Evolutionary conservation across 768 basidiomycete genomes (phyloP).

Genomic region (Tricholoma flavovirens): DNA sequence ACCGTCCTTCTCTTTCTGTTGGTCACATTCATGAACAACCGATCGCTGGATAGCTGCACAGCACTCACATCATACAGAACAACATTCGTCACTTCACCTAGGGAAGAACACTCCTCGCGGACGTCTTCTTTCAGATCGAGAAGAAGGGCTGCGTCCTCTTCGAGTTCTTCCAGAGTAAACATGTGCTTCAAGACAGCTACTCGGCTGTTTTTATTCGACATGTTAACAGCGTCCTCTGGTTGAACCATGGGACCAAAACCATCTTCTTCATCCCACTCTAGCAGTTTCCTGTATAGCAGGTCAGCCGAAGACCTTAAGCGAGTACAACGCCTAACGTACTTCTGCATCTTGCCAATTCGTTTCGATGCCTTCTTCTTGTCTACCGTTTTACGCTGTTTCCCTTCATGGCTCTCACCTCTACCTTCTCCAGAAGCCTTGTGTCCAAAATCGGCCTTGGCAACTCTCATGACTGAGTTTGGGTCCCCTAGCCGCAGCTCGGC

Average conservation of each 20-base stretch:
- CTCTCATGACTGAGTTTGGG: conserved; percentile 63
- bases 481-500: conserved; percentile 86
- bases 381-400: conserved; percentile 53
- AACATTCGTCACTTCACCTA: conserved; percentile 95
- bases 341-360: conserved; percentile 83
- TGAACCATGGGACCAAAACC: conserved; percentile 74
- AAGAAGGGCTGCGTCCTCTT: conserved; percentile 77
- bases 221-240: conserved; percentile 43
- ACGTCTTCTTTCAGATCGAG: conserved; percentile 97
- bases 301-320: not conserved
- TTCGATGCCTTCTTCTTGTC: conserved; percentile 75
- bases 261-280: conserved; percentile 93
- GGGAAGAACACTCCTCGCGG: conserved; percentile 80
- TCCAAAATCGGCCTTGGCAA: conserved; percentile 70
- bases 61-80: conserved; percentile 86
- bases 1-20: conserved; percentile 86
- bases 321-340: conserved; percentile 38
- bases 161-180: conserved; percentile 84
- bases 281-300: conserved; percentile 62
- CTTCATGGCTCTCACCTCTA: conserved; percentile 33
- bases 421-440: conserved; percentile 51
- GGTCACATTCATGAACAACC: not conserved
- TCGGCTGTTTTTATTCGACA: conserved; percentile 52
- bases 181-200: conserved; percentile 94
- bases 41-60: not conserved